Percentiles rank a stretch among this genome's conserved stretches.
phyloP scores from a whole-genome alignment of 495 filamentous ascomycete genomes.

The Neohortaea acidophila region DNA sequence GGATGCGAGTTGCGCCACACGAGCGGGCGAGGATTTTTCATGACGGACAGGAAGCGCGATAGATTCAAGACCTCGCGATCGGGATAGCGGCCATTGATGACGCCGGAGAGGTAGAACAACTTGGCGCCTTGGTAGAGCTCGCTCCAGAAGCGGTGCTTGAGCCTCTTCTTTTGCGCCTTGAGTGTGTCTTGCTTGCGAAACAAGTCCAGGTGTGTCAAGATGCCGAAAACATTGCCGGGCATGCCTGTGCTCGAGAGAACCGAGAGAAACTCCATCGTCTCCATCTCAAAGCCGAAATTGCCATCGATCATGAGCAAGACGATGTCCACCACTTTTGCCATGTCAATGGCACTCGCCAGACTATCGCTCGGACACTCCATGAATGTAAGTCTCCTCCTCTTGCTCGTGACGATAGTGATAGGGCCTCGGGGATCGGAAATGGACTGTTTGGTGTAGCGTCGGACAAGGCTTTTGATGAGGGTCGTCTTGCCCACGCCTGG shows the following conservation, averaged over 20 bases:
- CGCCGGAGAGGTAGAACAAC: conserved; percentile 86
- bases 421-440: conserved; percentile 79
- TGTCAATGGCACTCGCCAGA: conserved; percentile 84
- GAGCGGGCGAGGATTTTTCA: conserved; percentile 94
- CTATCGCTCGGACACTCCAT: conserved; percentile 89
- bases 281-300: conserved; percentile 98
- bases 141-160: conserved; percentile 92
- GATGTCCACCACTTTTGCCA: conserved; percentile 92
- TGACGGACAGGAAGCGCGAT: conserved; percentile 84
- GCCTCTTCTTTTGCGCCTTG: conserved; percentile 78
- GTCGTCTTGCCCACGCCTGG: conserved; percentile 74
- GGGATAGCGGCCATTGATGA: conserved; percentile 90
- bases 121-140: conserved; percentile 95
- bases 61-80: conserved; percentile 94
- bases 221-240: conserved; percentile 95
- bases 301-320: conserved; percentile 95
- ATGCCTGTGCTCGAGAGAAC: conserved; percentile 78
- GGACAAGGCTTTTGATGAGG: conserved; percentile 79
- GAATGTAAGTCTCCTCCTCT: conserved; percentile 82
- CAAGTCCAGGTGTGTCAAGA: conserved; percentile 87
- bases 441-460: conserved; percentile 89
- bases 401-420: conserved; percentile 87
- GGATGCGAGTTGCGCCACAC: conserved; percentile 96
- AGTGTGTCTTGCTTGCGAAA: conserved; percentile 85
- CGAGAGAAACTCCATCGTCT: conserved; percentile 98